These are phyloP conservation scores for Sonneratia caseolaris DNA, from an alignment of 345 rosid species.

Conservation along the genomic window DNA sequence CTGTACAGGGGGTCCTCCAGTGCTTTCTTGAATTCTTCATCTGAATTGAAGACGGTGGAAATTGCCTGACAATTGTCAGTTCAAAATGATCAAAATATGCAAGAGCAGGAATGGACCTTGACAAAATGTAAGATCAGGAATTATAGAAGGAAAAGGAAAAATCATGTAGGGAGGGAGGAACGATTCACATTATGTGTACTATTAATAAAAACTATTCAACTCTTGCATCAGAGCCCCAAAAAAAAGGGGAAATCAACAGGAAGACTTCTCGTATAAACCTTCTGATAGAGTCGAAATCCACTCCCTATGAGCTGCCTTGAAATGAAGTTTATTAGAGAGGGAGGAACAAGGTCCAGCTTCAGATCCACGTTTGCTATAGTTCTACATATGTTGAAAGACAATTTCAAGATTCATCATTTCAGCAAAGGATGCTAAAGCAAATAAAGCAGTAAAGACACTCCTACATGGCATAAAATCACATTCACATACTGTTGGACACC, in stretches of 20 bases:
- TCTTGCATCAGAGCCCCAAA: background rate
- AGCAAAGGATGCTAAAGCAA: background rate
- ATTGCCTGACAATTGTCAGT: slow-evolving; percentile 39
- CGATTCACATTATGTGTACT: background rate
- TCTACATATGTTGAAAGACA: slow-evolving; percentile 32
- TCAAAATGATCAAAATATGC: background rate
- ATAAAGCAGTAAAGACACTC: background rate
- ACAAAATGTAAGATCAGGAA: background rate
- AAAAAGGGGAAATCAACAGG: background rate
- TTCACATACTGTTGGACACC: no score
- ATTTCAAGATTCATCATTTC: background rate
- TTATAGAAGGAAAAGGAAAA: background rate
- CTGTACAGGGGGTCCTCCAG: slow-evolving; percentile 57
- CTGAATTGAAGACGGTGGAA: slow-evolving; percentile 42
- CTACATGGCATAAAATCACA: no score
- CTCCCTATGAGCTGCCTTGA: slow-evolving; percentile 83
- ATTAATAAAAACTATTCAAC: background rate
- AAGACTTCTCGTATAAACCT: slow-evolving; percentile 34
- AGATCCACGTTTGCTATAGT: slow-evolving; percentile 71
- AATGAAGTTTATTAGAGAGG: slow-evolving; percentile 75
- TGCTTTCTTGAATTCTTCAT: slow-evolving; percentile 60
- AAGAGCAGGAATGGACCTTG: background rate
- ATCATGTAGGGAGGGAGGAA: background rate
- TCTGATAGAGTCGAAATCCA: slow-evolving; percentile 84
- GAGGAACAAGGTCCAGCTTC: slow-evolving; percentile 88